These are phyloP conservation scores for Diaporthe caulivora DNA, from an alignment of 2,329 filamentous ascomycete species.

Conservation along the genomic window DNA sequence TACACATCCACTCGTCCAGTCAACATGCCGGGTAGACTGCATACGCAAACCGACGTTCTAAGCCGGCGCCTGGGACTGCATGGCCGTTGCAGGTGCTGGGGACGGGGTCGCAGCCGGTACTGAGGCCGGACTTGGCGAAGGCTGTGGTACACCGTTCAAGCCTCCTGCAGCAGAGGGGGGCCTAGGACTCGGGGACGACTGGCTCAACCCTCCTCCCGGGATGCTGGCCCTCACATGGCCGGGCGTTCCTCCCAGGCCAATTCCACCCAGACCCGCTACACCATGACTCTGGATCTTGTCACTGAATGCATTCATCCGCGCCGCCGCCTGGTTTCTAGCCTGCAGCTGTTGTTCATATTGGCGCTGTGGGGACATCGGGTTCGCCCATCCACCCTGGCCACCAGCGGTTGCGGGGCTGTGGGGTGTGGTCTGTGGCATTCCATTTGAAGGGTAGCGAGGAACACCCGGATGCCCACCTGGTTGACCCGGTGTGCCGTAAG, in stretches of 20 bases:
- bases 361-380: constrained; percentile 43
- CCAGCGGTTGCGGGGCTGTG: constrained; percentile 29
- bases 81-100: constrained; percentile 52
- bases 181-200: constrained; percentile 53
- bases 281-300: constrained; percentile 56
- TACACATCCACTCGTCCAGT: background rate
- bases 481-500: constrained; percentile 36
- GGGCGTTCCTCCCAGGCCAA: constrained; percentile 50
- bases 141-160: constrained; percentile 41
- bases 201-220: constrained; percentile 47
- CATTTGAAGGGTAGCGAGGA: constrained; percentile 37
- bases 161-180: constrained; percentile 31
- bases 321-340: constrained; percentile 28
- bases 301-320: constrained; percentile 33
- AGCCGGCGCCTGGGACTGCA: constrained; percentile 45
- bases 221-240: constrained; percentile 54
- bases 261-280: constrained; percentile 52
- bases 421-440: constrained; percentile 27
- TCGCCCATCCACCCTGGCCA: constrained; percentile 31
- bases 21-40: background rate
- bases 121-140: constrained; percentile 42
- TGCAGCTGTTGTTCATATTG: constrained; percentile 45
- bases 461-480: constrained; percentile 36
- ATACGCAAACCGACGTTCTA: background rate
- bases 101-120: constrained; percentile 44